Percentiles rank a stretch among this genome's conserved stretches.
Evolutionary conservation across 225 moss, liverwort and hornwort genomes (phyloP).

Genomic region (Polytrichum commune): DNA sequence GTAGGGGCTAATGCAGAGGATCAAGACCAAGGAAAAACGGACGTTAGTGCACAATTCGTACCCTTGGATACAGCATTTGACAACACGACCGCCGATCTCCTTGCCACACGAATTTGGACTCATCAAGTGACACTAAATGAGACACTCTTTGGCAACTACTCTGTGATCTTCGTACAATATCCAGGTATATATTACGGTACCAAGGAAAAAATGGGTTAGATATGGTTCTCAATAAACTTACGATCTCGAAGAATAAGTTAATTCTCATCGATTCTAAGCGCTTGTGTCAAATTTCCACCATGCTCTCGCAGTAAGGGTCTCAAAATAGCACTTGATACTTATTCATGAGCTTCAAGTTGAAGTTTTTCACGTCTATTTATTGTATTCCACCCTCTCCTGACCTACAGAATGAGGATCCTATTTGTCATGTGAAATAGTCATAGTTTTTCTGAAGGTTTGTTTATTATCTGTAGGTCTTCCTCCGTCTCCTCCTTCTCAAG

Average conservation of each 20-base stretch:
- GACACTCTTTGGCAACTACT: slow-evolving; percentile 73
- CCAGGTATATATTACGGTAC: slow-evolving; percentile 41
- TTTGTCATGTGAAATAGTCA: neutral
- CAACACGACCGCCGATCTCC: slow-evolving; percentile 60
- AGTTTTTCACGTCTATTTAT: too few species aligned
- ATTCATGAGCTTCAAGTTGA: too few species aligned
- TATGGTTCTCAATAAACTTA: too few species aligned
- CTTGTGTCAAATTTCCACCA: too few species aligned
- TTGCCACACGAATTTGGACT: slow-evolving; percentile 77
- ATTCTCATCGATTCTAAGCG: too few species aligned
- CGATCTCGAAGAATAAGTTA: too few species aligned
- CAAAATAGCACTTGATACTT: too few species aligned
- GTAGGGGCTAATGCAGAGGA: slow-evolving; percentile 57
- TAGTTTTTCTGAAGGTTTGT: neutral
- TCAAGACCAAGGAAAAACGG: slow-evolving; percentile 55
- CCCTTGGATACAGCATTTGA: slow-evolving; percentile 77
- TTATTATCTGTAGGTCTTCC: slow-evolving; percentile 45
- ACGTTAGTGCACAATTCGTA: slow-evolving; percentile 58
- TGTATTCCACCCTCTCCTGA: too few species aligned
- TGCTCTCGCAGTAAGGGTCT: too few species aligned
- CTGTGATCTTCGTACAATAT: slow-evolving; percentile 63
- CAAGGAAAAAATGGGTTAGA: too few species aligned
- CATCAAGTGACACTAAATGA: slow-evolving; percentile 58
- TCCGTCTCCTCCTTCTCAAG: slow-evolving; percentile 61
- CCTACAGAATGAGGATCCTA: too few species aligned